Conservation (phyloP, 257 asterid genomes). For the Linderniella brevidens region DNA sequence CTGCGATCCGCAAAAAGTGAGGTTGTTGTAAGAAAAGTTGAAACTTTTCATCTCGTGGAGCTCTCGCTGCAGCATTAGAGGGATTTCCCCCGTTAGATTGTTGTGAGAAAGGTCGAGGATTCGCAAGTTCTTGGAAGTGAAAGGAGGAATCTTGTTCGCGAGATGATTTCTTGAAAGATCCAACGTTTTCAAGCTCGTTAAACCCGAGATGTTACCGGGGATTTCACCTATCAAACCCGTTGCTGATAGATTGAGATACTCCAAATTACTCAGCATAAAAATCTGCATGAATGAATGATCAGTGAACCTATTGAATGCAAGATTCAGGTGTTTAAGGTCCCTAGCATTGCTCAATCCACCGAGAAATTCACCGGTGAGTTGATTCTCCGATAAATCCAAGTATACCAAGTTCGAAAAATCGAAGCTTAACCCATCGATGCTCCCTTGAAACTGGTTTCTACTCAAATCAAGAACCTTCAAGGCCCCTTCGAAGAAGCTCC, state of each 20-base stretch:
- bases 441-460: constrained; percentile 76
- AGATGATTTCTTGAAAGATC: constrained; percentile 63
- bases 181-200: constrained; percentile 39
- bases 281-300: constrained; percentile 28
- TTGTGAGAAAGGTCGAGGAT: constrained; percentile 69
- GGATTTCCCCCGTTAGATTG: constrained; percentile 64
- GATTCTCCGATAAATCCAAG: constrained; percentile 73
- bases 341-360: constrained; percentile 29
- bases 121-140: constrained; percentile 23
- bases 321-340: constrained; percentile 53
- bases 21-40: constrained; percentile 72
- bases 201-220: constrained; percentile 35
- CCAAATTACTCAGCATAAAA: constrained; percentile 34
- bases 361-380: constrained; percentile 54
- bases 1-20: constrained; percentile 46
- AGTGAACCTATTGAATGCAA: constrained; percentile 70
- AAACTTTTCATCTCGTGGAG: constrained; percentile 50
- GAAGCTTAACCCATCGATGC: constrained; percentile 45
- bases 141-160: constrained; percentile 29
- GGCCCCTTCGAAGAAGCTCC: constrained; percentile 39
- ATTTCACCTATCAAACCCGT: constrained; percentile 54
- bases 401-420: constrained; percentile 44
- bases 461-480: constrained; percentile 79
- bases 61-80: constrained; percentile 29
- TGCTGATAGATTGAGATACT: constrained; percentile 62